A percentile compares a stretch with the other conserved stretches of the same genome.
Conservation (phyloP, 2,329 filamentous ascomycete genomes). For the Phoma sp. region DNA sequence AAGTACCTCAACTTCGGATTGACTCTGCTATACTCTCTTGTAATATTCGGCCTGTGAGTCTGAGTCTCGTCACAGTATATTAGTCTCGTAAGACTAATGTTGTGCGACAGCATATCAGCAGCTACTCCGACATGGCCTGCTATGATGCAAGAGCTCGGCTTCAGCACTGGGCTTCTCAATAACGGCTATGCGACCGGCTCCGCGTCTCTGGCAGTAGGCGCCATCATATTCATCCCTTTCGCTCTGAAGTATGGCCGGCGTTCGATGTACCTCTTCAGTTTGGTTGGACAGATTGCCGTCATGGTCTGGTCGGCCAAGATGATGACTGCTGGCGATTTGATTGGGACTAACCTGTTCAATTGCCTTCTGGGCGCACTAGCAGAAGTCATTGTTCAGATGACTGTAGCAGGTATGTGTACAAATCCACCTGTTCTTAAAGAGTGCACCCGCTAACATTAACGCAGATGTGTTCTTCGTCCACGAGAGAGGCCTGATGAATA, state of each 20-base stretch:
- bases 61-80: background rate
- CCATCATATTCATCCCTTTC: constrained; percentile 54
- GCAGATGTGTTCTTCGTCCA: constrained; percentile 56
- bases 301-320: constrained; percentile 55
- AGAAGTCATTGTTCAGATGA: constrained; percentile 56
- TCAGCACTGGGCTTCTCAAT: constrained; percentile 46
- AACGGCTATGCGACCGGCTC: constrained; percentile 54
- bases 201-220: constrained; percentile 51
- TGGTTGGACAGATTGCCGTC: constrained; percentile 45
- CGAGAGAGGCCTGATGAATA: constrained; percentile 56
- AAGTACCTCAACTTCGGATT: constrained; percentile 16
- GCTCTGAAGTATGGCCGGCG: constrained; percentile 56
- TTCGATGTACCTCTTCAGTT: constrained; percentile 54
- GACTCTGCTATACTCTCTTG: constrained; percentile 12
- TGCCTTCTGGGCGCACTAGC: constrained; percentile 53
- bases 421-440: background rate
- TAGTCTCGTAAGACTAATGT: background rate
- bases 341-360: constrained; percentile 52
- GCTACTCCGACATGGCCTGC: constrained; percentile 19
- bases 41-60: constrained; percentile 16
- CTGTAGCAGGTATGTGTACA: constrained; percentile 45
- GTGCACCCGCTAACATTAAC: background rate
- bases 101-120: constrained; percentile 12
- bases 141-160: constrained; percentile 17
- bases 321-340: constrained; percentile 51